Percentiles rank a stretch among this genome's conserved stretches.
Conservation (phyloP, 1,139 yeast species). For the Pichiaceae sp. region DNA sequence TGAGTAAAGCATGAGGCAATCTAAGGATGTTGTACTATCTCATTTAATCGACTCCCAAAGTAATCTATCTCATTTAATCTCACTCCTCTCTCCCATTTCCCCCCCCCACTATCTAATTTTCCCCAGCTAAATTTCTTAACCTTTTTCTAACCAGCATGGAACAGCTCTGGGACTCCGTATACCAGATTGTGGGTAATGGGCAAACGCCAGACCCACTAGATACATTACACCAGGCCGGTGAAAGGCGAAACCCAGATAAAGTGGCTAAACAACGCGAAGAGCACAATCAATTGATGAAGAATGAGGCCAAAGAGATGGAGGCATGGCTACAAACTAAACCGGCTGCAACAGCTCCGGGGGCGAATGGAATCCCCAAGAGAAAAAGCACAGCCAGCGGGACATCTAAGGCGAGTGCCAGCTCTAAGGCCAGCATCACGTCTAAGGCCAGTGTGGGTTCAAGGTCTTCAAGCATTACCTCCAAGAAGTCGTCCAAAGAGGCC, state of each 20-base stretch:
- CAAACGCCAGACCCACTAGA: background rate
- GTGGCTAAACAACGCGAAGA: background rate
- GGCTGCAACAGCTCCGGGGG: background rate
- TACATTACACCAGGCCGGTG: background rate
- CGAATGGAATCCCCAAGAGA: background rate
- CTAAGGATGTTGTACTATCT: background rate
- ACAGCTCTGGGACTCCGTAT: constrained; percentile 19
- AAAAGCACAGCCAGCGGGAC: background rate
- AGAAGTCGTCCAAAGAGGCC: too few species aligned
- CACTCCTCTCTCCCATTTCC: constrained; percentile 2
- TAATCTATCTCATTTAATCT: too few species aligned
- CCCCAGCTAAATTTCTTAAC: background rate
- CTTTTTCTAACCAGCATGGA: constrained; percentile 8
- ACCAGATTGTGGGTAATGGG: constrained; percentile 6
- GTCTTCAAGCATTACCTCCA: too few species aligned
- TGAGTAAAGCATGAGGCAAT: background rate
- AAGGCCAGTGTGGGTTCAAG: too few species aligned
- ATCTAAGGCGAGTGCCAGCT: background rate
- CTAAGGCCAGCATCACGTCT: background rate
- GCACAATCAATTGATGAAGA: background rate
- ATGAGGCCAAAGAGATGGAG: background rate
- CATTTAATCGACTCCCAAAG: too few species aligned
- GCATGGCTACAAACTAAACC: background rate
- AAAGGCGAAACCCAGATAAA: background rate
- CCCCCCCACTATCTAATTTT: background rate